A percentile compares a stretch with the other conserved stretches of the same genome.
phyloP scores from a whole-genome alignment of 169 alveolate genomes.

The Plasmodium sp. region DNA sequence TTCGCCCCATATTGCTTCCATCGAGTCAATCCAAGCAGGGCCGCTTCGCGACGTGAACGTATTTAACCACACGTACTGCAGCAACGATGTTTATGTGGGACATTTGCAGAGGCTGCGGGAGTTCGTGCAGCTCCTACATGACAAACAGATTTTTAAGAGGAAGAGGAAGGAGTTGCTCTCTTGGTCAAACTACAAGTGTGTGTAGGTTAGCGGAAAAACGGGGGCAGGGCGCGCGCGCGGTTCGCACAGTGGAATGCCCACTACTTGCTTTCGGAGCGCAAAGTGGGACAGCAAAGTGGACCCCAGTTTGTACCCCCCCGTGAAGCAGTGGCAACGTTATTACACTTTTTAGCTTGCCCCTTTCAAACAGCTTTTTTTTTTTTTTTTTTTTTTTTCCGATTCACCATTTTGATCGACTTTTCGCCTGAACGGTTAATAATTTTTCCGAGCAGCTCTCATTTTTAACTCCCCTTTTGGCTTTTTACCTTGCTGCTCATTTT shows the following conservation, averaged over 20 bases:
- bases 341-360: background rate
- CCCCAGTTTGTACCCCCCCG: background rate
- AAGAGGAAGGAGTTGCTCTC: conserved; percentile 67
- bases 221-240: background rate
- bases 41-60: conserved; percentile 1
- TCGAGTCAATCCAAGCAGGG: background rate
- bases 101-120: conserved; percentile 42
- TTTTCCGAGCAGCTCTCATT: background rate
- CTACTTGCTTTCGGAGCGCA: background rate
- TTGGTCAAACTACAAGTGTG: conserved; percentile 60
- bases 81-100: conserved; percentile 36
- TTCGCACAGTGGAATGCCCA: background rate
- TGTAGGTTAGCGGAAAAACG: background rate
- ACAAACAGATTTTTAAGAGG: conserved; percentile 55
- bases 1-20: conserved; percentile 32
- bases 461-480: conserved; percentile 6
- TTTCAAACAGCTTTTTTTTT: background rate
- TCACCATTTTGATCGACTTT: background rate
- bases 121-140: conserved; percentile 24
- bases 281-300: background rate
- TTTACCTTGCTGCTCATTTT: background rate
- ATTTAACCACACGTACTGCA: conserved; percentile 63
- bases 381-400: background rate
- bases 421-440: background rate
- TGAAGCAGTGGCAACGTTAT: background rate